A percentile compares a stretch with the other conserved stretches of the same genome.
These are phyloP conservation scores for Colletotrichum godetiae DNA, from an alignment of 2,329 filamentous ascomycete genomes.

Conservation along the genomic window DNA sequence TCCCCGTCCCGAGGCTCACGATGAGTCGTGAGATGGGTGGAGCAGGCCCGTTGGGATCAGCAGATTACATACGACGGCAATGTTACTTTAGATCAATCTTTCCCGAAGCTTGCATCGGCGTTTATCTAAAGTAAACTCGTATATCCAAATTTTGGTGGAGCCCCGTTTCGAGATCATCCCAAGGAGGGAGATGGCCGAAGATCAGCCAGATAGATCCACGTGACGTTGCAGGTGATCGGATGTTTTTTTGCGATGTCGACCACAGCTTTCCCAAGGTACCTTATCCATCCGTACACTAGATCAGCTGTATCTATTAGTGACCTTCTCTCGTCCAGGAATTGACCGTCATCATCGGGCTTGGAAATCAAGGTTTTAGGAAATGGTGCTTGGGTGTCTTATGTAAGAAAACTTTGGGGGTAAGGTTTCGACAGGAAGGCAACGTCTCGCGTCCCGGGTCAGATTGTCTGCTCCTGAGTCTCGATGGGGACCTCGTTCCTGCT, in stretches of 20 bases:
- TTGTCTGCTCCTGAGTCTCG: neutral
- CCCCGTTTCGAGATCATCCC: conserved; percentile 34
- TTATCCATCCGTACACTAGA: neutral
- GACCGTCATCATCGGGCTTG: neutral
- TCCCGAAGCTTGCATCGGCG: conserved; percentile 33
- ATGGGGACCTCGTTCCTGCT: neutral
- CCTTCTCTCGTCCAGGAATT: neutral
- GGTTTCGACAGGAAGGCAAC: neutral
- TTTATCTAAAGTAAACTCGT: conserved; percentile 33
- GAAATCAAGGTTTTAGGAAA: neutral
- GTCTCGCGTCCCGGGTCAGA: neutral
- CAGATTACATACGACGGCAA: conserved; percentile 17
- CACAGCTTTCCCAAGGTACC: neutral
- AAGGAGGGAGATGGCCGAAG: conserved; percentile 25
- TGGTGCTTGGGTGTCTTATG: neutral
- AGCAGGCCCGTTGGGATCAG: conserved; percentile 24
- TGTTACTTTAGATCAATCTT: conserved; percentile 25
- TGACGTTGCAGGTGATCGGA: conserved; percentile 27
- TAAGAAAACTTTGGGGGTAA: neutral
- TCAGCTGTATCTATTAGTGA: neutral
- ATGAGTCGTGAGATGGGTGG: conserved; percentile 18
- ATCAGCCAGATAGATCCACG: conserved; percentile 18
- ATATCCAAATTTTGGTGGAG: conserved; percentile 31
- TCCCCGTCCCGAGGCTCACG: neutral
- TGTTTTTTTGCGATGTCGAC: neutral